phyloP scores from a whole-genome alignment of 495 filamentous ascomycete species.

The Penicillium coprophilum region DNA sequence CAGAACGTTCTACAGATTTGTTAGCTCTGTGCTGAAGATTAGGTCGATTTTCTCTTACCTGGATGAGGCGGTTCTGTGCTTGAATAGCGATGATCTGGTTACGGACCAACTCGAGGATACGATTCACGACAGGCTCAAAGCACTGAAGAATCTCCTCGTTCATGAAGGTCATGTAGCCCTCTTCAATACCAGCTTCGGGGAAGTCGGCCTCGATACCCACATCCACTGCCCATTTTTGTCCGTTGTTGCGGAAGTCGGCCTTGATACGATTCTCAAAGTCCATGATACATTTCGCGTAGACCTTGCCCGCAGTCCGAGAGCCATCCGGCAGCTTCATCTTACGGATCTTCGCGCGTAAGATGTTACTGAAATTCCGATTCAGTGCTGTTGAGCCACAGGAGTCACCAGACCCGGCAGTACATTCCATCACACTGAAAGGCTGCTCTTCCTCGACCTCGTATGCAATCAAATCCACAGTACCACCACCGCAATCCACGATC shows the following conservation, averaged over 20 bases:
- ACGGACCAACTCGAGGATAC: constrained; percentile 72
- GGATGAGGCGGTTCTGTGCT: constrained; percentile 67
- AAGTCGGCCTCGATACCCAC: constrained; percentile 78
- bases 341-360: constrained; percentile 74
- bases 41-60: constrained; percentile 48
- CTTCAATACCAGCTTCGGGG: constrained; percentile 75
- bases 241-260: constrained; percentile 79
- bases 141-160: constrained; percentile 81
- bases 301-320: constrained; percentile 71
- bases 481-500: constrained; percentile 78
- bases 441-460: constrained; percentile 80
- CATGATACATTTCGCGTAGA: constrained; percentile 83
- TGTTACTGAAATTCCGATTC: constrained; percentile 81
- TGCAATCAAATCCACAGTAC: constrained; percentile 77
- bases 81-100: constrained; percentile 84
- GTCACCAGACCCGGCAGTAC: constrained; percentile 75
- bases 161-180: constrained; percentile 81
- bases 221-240: constrained; percentile 82
- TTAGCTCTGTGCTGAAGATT: background rate
- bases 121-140: constrained; percentile 77
- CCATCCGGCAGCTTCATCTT: constrained; percentile 84
- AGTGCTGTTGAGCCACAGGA: constrained; percentile 76
- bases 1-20: constrained; percentile 61
- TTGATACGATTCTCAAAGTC: constrained; percentile 84
- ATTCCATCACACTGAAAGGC: constrained; percentile 74